phyloP scores from a whole-genome alignment of 177 flowering plant species.

The Vitis hybrid region DNA sequence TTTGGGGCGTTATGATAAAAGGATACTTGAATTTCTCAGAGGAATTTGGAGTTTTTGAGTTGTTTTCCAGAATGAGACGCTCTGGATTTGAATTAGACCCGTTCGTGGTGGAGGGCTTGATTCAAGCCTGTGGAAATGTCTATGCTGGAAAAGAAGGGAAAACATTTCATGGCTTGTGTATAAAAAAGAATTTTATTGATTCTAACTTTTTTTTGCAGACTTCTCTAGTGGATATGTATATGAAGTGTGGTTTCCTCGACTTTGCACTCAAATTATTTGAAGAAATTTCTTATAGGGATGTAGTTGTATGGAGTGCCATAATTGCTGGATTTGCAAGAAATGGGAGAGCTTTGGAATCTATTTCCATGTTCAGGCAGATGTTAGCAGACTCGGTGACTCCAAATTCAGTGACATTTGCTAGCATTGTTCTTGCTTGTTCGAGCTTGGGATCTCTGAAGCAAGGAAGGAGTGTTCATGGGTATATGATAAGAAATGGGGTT shows the following conservation, averaged over 20 bases:
- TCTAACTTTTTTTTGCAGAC: constrained; percentile 19
- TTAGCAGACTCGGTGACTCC: constrained; percentile 10
- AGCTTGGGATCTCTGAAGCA: constrained; percentile 18
- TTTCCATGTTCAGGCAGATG: constrained; percentile 28
- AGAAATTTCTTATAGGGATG: constrained; percentile 15
- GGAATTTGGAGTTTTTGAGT: constrained; percentile 20
- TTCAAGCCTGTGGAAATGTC: constrained; percentile 28
- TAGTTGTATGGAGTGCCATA: constrained; percentile 16
- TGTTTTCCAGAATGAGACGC: constrained; percentile 20
- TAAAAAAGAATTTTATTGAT: constrained; percentile 15
- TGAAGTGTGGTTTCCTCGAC: constrained; percentile 20
- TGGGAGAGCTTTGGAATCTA: constrained; percentile 26
- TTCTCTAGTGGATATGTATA: constrained; percentile 27
- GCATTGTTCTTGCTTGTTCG: constrained; percentile 28
- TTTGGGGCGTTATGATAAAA: constrained; percentile 28
- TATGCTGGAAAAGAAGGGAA: constrained; percentile 22
- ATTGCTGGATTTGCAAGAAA: constrained; percentile 22
- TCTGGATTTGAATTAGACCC: constrained; percentile 21
- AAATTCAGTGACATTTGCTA: constrained; percentile 26
- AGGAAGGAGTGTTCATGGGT: constrained; percentile 31
- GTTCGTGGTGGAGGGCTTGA: constrained; percentile 12
- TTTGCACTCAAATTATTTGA: constrained; percentile 16
- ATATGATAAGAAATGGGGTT: constrained; percentile 24
- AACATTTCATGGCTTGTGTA: constrained; percentile 25
- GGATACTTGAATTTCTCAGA: constrained; percentile 24